Base-by-base conservation (phyloP, 257 asterid species). In the Solanum appendiculatum region DNA sequence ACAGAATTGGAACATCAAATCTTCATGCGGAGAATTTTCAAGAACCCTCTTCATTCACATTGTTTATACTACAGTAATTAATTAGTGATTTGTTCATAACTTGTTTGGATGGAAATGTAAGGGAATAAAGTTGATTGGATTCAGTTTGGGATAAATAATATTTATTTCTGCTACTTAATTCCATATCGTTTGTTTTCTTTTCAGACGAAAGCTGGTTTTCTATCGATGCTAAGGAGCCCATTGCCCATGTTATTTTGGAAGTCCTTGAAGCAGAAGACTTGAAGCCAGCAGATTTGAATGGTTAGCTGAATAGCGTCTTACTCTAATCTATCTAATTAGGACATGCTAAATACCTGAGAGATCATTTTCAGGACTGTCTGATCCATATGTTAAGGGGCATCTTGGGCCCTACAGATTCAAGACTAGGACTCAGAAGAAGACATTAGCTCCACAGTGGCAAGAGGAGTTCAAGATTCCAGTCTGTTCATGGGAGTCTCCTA, bases 381-480 rank as follows among this genome's bases (percentile, higher is more conserved):
- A 97, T 90, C 99, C 99, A 23, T 97, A 94, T 74, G 95, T 97
- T 87, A 97, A 94, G 91, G 98, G 98, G 78, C 93, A 88, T 80
- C 88, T 97, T 86, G 99, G 99, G 63, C 95, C 96, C 25, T 95
- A 93, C 85, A 93, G 94, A 90, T 97, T 97, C 90, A 94, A 98
- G 89, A 93, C 99, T 23, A 95, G 91, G 93, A 94, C 91, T 46
- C 93, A 88, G 80, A 96, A 92, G 93, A 97, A 94, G 88, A 97
- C 98, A 77, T 90, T 95, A 84, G 39, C 95, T 69, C 99, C 99
- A 84, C 95, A 96, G 91, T 97, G 99, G 99, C 92, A 89, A 0
- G 99, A 97, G 91, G 99, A 97, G 90, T 97, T 95, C 91, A 97
- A 93, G 94, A 89, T 97, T 83, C 99, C 99, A 31, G 90, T 97